phyloP scores from a whole-genome alignment of 1,284 basidiomycete genomes.

The Puccinia brachypodii region DNA sequence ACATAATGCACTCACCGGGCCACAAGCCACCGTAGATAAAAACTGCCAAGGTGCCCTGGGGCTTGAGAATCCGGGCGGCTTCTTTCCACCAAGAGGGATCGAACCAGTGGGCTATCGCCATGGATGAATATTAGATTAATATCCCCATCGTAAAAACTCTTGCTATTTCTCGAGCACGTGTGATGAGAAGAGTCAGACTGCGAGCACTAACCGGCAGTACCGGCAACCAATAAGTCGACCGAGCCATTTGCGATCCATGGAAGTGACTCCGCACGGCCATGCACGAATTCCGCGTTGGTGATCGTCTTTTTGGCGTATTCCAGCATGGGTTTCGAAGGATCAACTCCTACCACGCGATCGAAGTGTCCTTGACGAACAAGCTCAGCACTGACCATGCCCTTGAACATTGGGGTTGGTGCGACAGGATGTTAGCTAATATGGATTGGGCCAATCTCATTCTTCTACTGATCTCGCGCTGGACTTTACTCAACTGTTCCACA shows the following conservation, averaged over 20 bases:
- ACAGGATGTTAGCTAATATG: background rate
- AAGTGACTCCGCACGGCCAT: constrained; percentile 33
- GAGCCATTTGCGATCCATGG: constrained; percentile 10
- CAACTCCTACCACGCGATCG: constrained; percentile 35
- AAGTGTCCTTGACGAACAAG: constrained; percentile 24
- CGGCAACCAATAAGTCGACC: constrained; percentile 32
- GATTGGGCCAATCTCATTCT: background rate
- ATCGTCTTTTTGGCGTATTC: constrained; percentile 31
- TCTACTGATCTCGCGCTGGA: background rate
- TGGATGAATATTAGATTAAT: background rate
- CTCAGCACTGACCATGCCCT: constrained; percentile 42
- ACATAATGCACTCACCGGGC: constrained; percentile 29
- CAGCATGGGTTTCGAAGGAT: constrained; percentile 40
- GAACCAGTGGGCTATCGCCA: constrained; percentile 42
- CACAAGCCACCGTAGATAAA: constrained; percentile 47
- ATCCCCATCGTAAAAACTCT: background rate
- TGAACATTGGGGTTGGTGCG: background rate
- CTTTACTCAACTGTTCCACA: constrained; percentile 41
- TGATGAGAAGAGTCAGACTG: background rate
- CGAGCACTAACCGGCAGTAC: constrained; percentile 26
- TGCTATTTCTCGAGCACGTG: background rate
- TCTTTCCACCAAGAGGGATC: constrained; percentile 36
- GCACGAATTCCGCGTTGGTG: constrained; percentile 13
- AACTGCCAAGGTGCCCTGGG: constrained; percentile 31
- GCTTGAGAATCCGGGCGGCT: constrained; percentile 32